Evolutionary conservation across 148 eudicot species (phyloP).

Genomic region (Rhododendron simsii): DNA sequence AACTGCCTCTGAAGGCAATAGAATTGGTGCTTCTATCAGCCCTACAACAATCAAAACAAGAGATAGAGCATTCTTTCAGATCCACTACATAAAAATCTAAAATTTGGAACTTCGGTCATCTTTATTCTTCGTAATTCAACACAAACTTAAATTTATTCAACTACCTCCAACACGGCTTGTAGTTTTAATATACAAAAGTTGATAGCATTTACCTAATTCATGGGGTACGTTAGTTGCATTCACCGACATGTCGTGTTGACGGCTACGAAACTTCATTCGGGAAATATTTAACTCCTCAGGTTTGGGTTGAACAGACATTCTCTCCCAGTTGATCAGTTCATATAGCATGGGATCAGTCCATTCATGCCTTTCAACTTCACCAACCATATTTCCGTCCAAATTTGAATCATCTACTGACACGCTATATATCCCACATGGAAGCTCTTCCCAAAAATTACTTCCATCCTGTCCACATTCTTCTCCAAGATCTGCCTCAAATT

Average conservation of each 20-base stretch:
- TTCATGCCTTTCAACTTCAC: constrained; percentile 62
- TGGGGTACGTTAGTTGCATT: constrained; percentile 19
- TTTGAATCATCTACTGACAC: constrained; percentile 32
- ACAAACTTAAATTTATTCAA: not conserved
- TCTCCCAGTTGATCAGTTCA: constrained; percentile 77
- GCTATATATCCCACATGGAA: constrained; percentile 88
- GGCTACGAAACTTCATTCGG: not conserved
- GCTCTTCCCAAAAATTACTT: constrained; percentile 84
- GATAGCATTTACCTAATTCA: constrained; percentile 14
- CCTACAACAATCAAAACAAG: constrained; percentile 29
- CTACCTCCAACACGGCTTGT: not conserved
- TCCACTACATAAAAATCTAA: constrained; percentile 1
- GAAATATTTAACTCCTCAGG: constrained; percentile 28
- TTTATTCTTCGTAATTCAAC: not conserved
- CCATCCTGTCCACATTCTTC: constrained; percentile 36
- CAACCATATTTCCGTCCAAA: constrained; percentile 39
- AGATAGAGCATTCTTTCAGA: not conserved
- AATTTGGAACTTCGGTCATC: not conserved
- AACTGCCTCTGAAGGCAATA: constrained; percentile 41
- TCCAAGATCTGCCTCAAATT: constrained; percentile 37
- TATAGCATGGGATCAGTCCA: constrained; percentile 54
- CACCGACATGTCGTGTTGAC: constrained; percentile 20
- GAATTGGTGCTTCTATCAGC: constrained; percentile 17
- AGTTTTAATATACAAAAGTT: not conserved
- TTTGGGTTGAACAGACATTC: constrained; percentile 57